A percentile compares a stretch with the other conserved stretches of the same genome.
phyloP scores from a whole-genome alignment of 495 filamentous ascomycete species.

The Darksidea phi region DNA sequence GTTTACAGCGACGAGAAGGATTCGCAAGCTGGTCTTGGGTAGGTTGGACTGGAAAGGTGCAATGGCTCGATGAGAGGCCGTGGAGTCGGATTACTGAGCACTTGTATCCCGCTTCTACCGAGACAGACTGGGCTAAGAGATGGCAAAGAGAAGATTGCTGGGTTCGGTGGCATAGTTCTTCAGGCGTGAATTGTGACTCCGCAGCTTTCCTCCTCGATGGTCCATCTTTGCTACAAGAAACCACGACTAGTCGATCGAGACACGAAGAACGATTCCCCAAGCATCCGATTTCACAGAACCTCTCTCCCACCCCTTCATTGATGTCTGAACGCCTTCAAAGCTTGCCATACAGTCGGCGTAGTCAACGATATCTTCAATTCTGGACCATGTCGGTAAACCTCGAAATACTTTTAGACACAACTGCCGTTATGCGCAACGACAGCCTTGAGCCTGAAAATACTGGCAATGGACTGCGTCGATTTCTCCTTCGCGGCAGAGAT shows the following conservation, averaged over 20 bases:
- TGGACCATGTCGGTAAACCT: neutral
- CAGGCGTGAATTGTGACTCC: neutral
- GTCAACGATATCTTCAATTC: conserved; percentile 1
- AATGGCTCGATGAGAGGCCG: neutral
- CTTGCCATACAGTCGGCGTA: neutral
- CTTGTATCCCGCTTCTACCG: neutral
- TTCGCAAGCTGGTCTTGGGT: conserved; percentile 15
- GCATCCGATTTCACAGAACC: neutral
- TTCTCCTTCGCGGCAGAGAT: neutral
- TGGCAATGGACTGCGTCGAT: neutral
- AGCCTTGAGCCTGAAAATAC: neutral
- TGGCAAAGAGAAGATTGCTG: neutral
- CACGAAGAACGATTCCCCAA: conserved; percentile 1
- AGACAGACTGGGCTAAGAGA: neutral
- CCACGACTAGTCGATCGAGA: neutral
- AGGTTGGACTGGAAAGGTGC: neutral
- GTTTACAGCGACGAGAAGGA: neutral
- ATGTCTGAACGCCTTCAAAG: neutral
- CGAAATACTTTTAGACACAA: neutral
- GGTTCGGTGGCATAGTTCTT: neutral
- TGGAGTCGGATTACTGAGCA: neutral
- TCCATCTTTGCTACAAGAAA: neutral
- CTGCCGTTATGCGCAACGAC: neutral
- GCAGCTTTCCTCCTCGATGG: neutral
- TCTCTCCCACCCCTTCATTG: neutral